Base-by-base conservation (phyloP, 2,329 filamentous ascomycete genomes). In the Penicillium occitanis region DNA sequence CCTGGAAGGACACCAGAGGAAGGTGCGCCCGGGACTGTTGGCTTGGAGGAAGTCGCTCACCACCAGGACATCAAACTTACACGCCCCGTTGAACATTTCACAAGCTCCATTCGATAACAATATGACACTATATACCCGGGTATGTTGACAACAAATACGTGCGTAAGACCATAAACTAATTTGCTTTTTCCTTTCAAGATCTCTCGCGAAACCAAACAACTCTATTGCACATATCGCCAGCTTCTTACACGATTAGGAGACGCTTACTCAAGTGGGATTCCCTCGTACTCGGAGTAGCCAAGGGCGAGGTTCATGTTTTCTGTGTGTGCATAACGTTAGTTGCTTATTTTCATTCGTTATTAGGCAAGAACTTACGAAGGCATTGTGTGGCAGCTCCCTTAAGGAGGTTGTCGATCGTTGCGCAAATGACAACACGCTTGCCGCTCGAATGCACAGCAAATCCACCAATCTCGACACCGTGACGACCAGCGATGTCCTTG, bases 271-370 rank as follows among this genome's bases (percentile, higher is more conserved):
- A 86, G 74, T 40, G 92, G 92, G 70, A 96, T 96, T 48, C 92
- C 92, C 76, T 96, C 91, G 74, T 92, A 96, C 81, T 96, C 92
- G 55, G 87, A 88, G 75, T 94, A 96, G 55, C 92, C 92, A 11
- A 96, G 85, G n/a, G 91, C 90, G 66, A 96, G 83, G 79, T 96
- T 96, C 91, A 96, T 95, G 80, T 96, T 96, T 84, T 96, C 89
- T 91, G 75, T 69, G 28, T 30, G 25, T 3, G 10, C 22, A n/a
- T 59, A 5, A 17, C 37, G 40, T 42, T 44, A 60, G 37, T 42
- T 28, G 6, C 22, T 44, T 3, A 17, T 5, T 46, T 0, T 37
- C 70, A 22, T 65, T n/a, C 35, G 7, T 6, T 44, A 13, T 42
- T 35, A 59, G 35, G 17, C 10, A 61, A 25, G 25, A 46, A 89